Base-by-base conservation (phyloP, 805 yeast species). In the Myxozyma geophila region DNA sequence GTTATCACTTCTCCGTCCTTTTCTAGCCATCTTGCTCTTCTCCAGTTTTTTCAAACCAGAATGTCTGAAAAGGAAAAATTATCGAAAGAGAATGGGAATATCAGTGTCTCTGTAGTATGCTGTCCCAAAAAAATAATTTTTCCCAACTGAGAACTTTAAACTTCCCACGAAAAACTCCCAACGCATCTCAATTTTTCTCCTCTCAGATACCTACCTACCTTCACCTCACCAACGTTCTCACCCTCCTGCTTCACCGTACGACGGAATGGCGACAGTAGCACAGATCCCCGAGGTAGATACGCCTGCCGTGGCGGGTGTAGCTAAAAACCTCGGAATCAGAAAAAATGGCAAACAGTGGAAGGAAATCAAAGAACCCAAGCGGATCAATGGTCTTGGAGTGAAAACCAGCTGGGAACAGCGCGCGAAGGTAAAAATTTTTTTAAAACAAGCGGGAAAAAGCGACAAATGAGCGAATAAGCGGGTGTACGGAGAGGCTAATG, bases 331-430 rank as follows among this genome's bases (percentile, higher is more conserved):
- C 6, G 66, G 66, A 2, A 36, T 62, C 28, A 50, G 66, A 35
- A 58, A 58, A 15, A 62, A 49, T 35, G 65, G 64, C 10, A 72
- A 77, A 46, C 60, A 68, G 28, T 78, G 80, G 80, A 78, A 78
- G 62, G 77, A 71, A 15, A 59, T 65, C 33, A 76, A 75, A 58
- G 63, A 67, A 57, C 78, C 80, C 2, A 51, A 72, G 80, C 44
- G 76, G 53, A 61, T 67, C 13, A 58, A 67, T 37, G 62, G 71
- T 9, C 63, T 70, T 37, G 92, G 92, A 5, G 86, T 87, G 2
- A 77, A 75, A 61, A 77, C 83, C 1, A 75, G 87, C 1, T 92
- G 90, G 88, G 85, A 83, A 43, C 79, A 83, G 70, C 87, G 89
- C 72, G 83, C 86, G 70, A 85, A 85, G 70, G 87, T 59, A 23